These are phyloP conservation scores for Suhomyces bokatorum DNA, from an alignment of 1,139 yeast genomes.

Conservation along the genomic window DNA sequence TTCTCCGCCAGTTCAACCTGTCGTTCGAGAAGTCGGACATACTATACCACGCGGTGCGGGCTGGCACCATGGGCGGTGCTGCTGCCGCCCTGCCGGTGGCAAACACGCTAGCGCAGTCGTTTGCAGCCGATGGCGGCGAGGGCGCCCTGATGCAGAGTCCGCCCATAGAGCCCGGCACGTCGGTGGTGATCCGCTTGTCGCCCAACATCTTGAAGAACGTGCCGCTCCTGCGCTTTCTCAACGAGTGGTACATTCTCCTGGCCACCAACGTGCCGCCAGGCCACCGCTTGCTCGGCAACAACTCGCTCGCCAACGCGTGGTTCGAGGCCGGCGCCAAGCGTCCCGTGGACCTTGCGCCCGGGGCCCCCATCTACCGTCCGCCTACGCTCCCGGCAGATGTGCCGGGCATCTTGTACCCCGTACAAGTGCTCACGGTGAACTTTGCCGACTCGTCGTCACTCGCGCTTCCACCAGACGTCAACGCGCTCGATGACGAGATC, in stretches of 20 bases:
- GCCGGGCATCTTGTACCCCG: constrained; percentile 34
- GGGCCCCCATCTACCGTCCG: constrained; percentile 16
- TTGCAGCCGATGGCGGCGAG: too few relatives aligned
- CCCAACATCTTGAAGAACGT: constrained; percentile 24
- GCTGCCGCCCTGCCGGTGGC: too few relatives aligned
- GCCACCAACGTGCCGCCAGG: constrained; percentile 22
- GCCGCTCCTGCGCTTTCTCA: constrained; percentile 29
- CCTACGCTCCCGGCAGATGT: constrained; percentile 30
- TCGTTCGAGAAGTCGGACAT: constrained; percentile 17
- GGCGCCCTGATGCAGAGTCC: too few relatives aligned
- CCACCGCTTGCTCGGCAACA: constrained; percentile 24
- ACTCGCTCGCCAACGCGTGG: constrained; percentile 19
- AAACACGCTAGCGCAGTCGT: too few relatives aligned
- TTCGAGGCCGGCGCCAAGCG: constrained; percentile 11
- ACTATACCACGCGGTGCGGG: constrained; percentile 21
- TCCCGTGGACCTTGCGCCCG: constrained; percentile 4
- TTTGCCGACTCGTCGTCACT: constrained; percentile 2
- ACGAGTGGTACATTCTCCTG: constrained; percentile 38
- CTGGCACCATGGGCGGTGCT: neutral
- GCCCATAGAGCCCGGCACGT: constrained; percentile 14
- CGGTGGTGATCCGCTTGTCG: constrained; percentile 28
- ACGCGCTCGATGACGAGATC: constrained; percentile 4
- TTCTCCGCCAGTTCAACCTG: constrained; percentile 22
- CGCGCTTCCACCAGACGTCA: neutral
- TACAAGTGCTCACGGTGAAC: constrained; percentile 21